These are phyloP conservation scores for Trichoderma sp. DNA, from an alignment of 2,329 filamentous ascomycete species.

Conservation along the genomic window DNA sequence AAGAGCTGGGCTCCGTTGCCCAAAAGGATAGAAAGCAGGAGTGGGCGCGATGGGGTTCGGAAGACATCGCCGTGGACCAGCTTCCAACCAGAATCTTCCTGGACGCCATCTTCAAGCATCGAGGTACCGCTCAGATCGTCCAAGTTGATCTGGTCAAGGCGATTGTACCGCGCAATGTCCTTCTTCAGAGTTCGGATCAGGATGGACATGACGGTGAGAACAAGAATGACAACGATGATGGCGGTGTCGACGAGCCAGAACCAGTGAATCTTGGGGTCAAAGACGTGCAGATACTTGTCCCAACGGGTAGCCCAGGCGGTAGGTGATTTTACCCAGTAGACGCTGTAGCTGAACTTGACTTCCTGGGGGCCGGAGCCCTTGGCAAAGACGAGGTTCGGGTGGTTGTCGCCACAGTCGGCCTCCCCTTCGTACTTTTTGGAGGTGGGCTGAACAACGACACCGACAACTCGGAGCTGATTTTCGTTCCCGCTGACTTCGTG, in stretches of 20 bases:
- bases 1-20: slow-evolving; percentile 96
- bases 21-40: slow-evolving; percentile 83
- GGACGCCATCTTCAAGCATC: slow-evolving; percentile 84
- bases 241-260: slow-evolving; percentile 97
- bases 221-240: slow-evolving; percentile 88
- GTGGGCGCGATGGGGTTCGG: slow-evolving; percentile 77
- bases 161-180: slow-evolving; percentile 96
- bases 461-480: slow-evolving; percentile 82
- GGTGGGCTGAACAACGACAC: slow-evolving; percentile 81
- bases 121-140: slow-evolving; percentile 84
- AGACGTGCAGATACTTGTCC: slow-evolving; percentile 98
- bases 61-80: slow-evolving; percentile 97
- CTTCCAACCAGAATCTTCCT: slow-evolving; percentile 99
- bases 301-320: slow-evolving; percentile 96
- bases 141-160: slow-evolving; percentile 84
- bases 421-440: slow-evolving; percentile 64
- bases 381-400: slow-evolving; percentile 62
- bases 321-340: slow-evolving; percentile 80
- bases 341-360: slow-evolving; percentile 88
- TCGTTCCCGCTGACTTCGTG: slow-evolving; percentile 70
- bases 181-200: slow-evolving; percentile 85
- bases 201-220: slow-evolving; percentile 90
- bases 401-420: slow-evolving; percentile 63
- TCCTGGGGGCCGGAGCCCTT: slow-evolving; percentile 54
- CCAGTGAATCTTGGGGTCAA: slow-evolving; percentile 98